Evolutionary conservation across 805 yeast species (phyloP).

Genomic region (Ogataea dorogensis): DNA sequence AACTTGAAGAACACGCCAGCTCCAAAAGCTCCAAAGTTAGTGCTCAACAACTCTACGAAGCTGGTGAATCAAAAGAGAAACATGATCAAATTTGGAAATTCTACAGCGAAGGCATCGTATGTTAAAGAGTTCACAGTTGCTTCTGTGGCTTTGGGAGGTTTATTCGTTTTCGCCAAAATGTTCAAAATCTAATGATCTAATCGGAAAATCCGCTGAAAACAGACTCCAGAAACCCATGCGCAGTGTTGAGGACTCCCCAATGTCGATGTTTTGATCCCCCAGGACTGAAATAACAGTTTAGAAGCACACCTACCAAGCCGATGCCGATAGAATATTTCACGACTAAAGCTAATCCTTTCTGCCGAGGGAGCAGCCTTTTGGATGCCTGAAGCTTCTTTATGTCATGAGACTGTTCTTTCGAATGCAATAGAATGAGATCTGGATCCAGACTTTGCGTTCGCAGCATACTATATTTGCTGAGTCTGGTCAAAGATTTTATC

Average conservation of each 20-base stretch:
- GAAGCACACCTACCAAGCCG: slow-evolving; percentile 19
- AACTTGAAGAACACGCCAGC: background rate
- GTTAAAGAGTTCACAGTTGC: background rate
- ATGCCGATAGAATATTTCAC: slow-evolving; percentile 22
- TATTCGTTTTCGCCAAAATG: slow-evolving; percentile 5
- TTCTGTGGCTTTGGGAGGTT: background rate
- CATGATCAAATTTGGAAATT: slow-evolving; percentile 5
- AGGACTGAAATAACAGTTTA: slow-evolving; percentile 13
- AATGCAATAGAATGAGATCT: slow-evolving; percentile 17
- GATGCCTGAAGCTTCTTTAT: slow-evolving; percentile 4
- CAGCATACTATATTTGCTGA: slow-evolving; percentile 26
- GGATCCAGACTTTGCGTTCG: slow-evolving; percentile 11
- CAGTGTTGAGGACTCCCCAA: slow-evolving; percentile 9
- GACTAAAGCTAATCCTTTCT: slow-evolving; percentile 17
- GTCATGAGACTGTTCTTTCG: slow-evolving; percentile 7
- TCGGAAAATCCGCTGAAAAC: slow-evolving; percentile 15
- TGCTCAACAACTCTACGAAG: background rate
- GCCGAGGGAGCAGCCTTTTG: slow-evolving; percentile 9
- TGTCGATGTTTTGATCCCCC: slow-evolving; percentile 13
- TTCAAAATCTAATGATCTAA: slow-evolving; percentile 8
- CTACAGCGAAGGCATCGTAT: slow-evolving; percentile 1
- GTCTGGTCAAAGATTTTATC: slow-evolving; percentile 1
- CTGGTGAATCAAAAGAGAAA: slow-evolving; percentile 9
- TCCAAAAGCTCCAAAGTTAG: background rate
- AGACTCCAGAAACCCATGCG: slow-evolving; percentile 16